Conservation (phyloP, 495 filamentous ascomycete species). For the Talaromyces borbonicus region DNA sequence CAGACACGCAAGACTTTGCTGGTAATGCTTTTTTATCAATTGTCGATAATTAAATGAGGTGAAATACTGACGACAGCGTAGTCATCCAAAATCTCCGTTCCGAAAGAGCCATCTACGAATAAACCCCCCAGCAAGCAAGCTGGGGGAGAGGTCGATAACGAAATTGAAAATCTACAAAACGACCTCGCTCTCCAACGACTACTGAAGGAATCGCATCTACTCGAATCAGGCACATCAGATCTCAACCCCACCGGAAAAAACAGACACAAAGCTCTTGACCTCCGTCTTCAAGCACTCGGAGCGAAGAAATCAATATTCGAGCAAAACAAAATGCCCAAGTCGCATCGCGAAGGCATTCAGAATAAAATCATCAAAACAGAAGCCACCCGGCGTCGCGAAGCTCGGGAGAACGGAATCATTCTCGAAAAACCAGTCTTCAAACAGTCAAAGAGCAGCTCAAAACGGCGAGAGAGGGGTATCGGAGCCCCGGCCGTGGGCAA, state of each 20-base stretch:
- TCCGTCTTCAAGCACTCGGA: constrained; percentile 71
- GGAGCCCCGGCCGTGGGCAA: constrained; percentile 68
- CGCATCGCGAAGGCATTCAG: constrained; percentile 67
- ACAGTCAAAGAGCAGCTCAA: constrained; percentile 27
- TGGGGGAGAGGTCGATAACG: constrained; percentile 37
- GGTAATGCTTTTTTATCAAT: too few relatives aligned
- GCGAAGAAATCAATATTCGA: constrained; percentile 61
- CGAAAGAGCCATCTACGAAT: constrained; percentile 23
- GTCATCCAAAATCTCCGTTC: constrained; percentile 42
- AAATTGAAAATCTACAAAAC: constrained; percentile 68
- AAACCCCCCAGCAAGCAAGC: constrained; percentile 25
- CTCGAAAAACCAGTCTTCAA: constrained; percentile 58
- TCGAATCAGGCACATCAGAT: constrained; percentile 52
- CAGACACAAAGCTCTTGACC: constrained; percentile 66
- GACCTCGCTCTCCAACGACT: constrained; percentile 86
- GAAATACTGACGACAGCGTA: constrained; percentile 10
- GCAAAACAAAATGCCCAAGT: constrained; percentile 77
- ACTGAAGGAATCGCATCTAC: constrained; percentile 84
- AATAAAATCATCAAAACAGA: constrained; percentile 55
- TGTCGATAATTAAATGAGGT: neutral
- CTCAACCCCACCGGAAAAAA: constrained; percentile 54
- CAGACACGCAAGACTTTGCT: constrained; percentile 70
- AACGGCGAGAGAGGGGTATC: constrained; percentile 54
- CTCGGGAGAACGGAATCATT: constrained; percentile 82
- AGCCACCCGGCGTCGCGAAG: constrained; percentile 60